Evolutionary conservation across 1,284 basidiomycete species (phyloP), one percentile per base, ranked within the genome.

Genomic region (Naganishia sp.): DNA sequence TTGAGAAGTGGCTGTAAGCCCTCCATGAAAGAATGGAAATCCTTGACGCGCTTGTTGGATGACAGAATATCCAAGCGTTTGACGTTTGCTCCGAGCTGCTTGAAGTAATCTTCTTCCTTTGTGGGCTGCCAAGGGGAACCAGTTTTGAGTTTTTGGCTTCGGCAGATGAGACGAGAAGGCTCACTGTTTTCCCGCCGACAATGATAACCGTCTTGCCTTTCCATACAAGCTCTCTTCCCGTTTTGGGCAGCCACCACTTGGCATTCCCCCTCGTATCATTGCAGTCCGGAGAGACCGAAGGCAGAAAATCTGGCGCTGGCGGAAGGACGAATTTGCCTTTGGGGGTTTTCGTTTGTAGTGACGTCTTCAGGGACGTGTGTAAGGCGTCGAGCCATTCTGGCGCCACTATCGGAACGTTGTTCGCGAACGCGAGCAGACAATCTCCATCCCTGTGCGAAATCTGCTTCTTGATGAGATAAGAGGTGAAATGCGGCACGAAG

Each of bases 151-250:
- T 5, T 28, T 35, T 35, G 15, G n/a, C 46, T 32, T 11, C 6
- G 6, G 21, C 10, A 47, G 35, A 35, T 35, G 25, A 10, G n/a
- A 17, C n/a, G 21, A 45, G 17, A 25, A 28, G 17, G 21, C 55
- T 58, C 47, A 52, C 49, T 18, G 25, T 13, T 43, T 45, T 66
- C 49, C 55, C 56, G 11, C 64, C 56, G 11, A 68, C 42, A n/a
- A 65, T 65, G 15, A 68, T n/a, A 17, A 68, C 51, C 15, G 67
- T 68, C n/a, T 51, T 65, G 5, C 67, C 67, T 39, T 47, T 58
- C 67, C 67, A 68, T 18, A 68, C 55, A 21, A 9, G 21, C 46
- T 31, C 18, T 52, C 63, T 68, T 10, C n/a, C 50, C 2, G 31
- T 9, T 28, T 49, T 53, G 9, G 67, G 63, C 45, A 50, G 32